Conservation (phyloP, 768 basidiomycete species). For the Ramaria rubella region DNA sequence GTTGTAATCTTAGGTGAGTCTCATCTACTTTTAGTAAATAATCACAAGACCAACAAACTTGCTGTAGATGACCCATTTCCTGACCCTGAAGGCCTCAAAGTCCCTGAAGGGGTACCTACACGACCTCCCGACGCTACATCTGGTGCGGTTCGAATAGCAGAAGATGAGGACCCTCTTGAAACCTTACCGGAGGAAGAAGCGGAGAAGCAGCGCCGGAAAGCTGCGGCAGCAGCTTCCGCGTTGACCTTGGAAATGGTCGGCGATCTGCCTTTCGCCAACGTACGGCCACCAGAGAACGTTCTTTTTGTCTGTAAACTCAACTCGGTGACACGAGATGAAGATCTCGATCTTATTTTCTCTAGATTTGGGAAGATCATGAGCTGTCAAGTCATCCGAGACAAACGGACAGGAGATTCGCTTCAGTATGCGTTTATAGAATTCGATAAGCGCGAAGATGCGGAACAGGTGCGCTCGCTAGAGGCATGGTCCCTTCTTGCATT, state of each 20-base stretch:
- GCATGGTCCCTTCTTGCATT: conserved; percentile 2
- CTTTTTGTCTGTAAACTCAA: conserved; percentile 99
- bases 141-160: conserved; percentile 77
- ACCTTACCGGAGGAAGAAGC: conserved; percentile 82
- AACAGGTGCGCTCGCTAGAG: conserved; percentile 54
- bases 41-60: neutral
- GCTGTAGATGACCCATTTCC: conserved; percentile 86
- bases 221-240: conserved; percentile 87
- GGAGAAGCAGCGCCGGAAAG: conserved; percentile 73
- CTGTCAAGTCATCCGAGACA: conserved; percentile 95
- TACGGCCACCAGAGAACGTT: conserved; percentile 96
- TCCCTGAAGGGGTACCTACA: conserved; percentile 71
- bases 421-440: conserved; percentile 99
- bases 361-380: conserved; percentile 94
- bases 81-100: conserved; percentile 70
- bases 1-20: conserved; percentile 85
- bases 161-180: conserved; percentile 86
- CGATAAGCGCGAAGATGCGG: conserved; percentile 87
- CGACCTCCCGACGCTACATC: conserved; percentile 65
- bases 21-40: neutral
- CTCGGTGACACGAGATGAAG: conserved; percentile 90
- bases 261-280: conserved; percentile 95
- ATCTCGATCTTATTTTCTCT: conserved; percentile 95
- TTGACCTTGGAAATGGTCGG: conserved; percentile 99
- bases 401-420: conserved; percentile 83